Evolutionary conservation across 495 filamentous ascomycete species (phyloP).

Genomic region (Penicillium macrosclerotiorum): DNA sequence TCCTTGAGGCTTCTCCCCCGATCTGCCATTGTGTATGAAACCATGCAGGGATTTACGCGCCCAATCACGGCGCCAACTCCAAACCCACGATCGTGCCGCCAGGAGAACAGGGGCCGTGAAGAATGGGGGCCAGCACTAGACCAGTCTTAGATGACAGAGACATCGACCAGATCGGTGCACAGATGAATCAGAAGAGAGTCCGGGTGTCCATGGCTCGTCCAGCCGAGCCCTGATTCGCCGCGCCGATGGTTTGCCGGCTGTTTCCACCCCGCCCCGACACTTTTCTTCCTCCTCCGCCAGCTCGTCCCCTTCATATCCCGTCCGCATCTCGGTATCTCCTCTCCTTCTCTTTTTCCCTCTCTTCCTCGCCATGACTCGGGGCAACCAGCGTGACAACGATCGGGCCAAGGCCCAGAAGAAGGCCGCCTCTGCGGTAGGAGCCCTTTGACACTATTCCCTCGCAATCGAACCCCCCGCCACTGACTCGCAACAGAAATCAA

Average conservation of each 20-base stretch:
- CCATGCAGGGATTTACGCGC: slow-evolving; percentile 6
- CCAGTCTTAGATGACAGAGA: too few relatives aligned
- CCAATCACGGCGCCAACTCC: slow-evolving; percentile 12
- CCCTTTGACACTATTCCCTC: slow-evolving; percentile 12
- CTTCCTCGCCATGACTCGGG: slow-evolving; percentile 72
- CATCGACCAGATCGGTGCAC: background rate
- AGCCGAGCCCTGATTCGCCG: slow-evolving; percentile 2
- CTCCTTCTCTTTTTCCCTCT: background rate
- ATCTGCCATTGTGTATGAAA: too few relatives aligned
- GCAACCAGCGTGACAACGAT: slow-evolving; percentile 89
- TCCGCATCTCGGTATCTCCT: background rate
- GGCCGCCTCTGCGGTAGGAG: slow-evolving; percentile 44
- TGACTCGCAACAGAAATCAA: slow-evolving; percentile 55
- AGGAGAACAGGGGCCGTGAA: background rate
- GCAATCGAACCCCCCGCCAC: slow-evolving; percentile 7
- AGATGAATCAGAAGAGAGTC: background rate
- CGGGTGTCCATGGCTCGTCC: background rate
- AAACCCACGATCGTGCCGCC: too few relatives aligned
- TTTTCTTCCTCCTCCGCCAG: slow-evolving; percentile 8
- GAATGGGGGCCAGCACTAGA: too few relatives aligned
- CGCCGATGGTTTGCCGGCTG: background rate
- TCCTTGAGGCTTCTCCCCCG: too few relatives aligned
- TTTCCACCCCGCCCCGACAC: background rate
- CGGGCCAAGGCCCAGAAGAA: slow-evolving; percentile 79
- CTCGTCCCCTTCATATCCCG: background rate